Base-by-base conservation (phyloP, 768 basidiomycete species). In the Rhizopogon vulgaris region DNA sequence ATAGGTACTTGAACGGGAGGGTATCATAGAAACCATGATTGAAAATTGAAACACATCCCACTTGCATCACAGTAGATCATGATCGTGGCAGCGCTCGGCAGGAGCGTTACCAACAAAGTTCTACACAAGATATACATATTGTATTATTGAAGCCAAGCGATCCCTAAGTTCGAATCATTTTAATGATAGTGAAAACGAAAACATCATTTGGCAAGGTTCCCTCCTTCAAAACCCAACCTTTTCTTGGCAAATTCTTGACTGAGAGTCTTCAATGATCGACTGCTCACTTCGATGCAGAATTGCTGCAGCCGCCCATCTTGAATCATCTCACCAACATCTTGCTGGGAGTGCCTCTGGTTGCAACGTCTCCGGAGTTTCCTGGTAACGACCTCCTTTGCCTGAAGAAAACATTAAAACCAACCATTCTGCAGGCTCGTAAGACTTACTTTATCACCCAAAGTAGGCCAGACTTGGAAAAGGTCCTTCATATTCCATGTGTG, bases 281-380 rank as follows among this genome's bases (percentile, higher is more conserved):
- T 58, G 11, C 56, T 60, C 11, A 78, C 59, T 49, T 73, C 67
- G 30, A 78, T 58, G 30, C 72, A 73, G 27, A 82, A 64, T 47
- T 80, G 78, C 49, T 65, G 63, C n/a, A 83, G 64, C 22, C 61
- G 66, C 7, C 74, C 73, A 25, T 54, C 56, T 18, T 72, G 69
- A 14, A 85, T 63, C 57, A 68, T 66, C 15, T 52, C 60, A 2
- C 41, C 53, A 40, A 83, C 68, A 11, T 73, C 70, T 14, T 53
- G 55, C 37, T 67, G 66, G 17, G 66, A 58, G 24, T 68, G 50
- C 53, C 59, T 57, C 12, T 60, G 64, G n/a, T 63, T 60, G 40
- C 70, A 73, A 12, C 71, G 71, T 41, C 67, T 63, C 55, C 61
- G 50, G 18, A 77, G 60, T 40, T 72, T 71, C 58, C 60, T 60